Percentiles rank a stretch among this genome's conserved stretches.
Evolutionary conservation across 257 asterid genomes (phyloP).

Genomic region (Solanum okadae): DNA sequence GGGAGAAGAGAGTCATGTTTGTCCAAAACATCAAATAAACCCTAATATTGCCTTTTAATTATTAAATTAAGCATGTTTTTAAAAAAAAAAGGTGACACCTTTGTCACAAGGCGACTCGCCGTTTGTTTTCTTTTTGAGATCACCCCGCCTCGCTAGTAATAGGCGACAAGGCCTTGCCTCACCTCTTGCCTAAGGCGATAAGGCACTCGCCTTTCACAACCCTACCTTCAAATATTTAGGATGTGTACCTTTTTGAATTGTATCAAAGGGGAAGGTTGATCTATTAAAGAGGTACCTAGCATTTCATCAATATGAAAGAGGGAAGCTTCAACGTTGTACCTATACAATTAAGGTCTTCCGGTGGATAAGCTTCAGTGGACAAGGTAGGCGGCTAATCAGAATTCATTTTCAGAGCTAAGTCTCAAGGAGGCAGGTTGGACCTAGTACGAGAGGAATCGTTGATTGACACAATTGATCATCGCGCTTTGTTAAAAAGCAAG

Average conservation of each 20-base stretch:
- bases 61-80: not conserved
- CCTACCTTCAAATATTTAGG: not conserved
- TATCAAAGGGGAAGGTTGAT: not conserved
- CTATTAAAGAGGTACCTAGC: not conserved
- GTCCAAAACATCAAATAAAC: not conserved
- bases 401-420: not conserved
- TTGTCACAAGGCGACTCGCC: not conserved
- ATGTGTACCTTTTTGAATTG: not conserved
- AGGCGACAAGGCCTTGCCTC: not conserved
- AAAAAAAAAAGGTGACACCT: not conserved
- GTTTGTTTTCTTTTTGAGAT: not conserved
- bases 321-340: not conserved
- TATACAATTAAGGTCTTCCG: not conserved
- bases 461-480: not conserved
- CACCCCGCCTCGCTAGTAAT: not conserved
- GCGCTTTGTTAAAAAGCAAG: not conserved
- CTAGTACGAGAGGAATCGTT: not conserved
- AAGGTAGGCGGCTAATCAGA: not conserved
- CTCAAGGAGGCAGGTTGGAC: not conserved
- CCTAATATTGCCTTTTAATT: not conserved
- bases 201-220: not conserved
- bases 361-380: not conserved
- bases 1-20: not conserved
- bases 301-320: not conserved
- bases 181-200: not conserved